Conservation (phyloP, 768 basidiomycete species). For the Symmetrospora coprosmae region DNA sequence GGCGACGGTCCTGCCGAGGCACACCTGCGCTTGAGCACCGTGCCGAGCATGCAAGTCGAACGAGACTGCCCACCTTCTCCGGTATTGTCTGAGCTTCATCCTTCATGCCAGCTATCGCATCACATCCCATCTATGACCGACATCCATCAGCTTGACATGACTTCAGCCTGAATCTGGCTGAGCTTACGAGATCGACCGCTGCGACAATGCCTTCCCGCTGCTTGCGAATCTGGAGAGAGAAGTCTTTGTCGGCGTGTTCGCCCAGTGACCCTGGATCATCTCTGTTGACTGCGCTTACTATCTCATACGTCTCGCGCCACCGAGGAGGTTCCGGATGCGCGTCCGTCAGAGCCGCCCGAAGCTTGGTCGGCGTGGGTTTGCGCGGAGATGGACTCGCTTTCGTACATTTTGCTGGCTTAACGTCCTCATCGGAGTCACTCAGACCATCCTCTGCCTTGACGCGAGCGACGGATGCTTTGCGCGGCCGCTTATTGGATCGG, state of each 20-base stretch:
- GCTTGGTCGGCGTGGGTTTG: constrained; percentile 49
- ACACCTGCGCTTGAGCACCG: too few species aligned
- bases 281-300: constrained; percentile 24
- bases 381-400: constrained; percentile 37
- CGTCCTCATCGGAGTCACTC: too few species aligned
- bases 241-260: too few species aligned
- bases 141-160: neutral
- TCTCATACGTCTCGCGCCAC: constrained; percentile 58
- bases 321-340: constrained; percentile 55
- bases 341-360: constrained; percentile 41
- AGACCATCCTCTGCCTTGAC: constrained; percentile 6
- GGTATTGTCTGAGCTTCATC: constrained; percentile 6
- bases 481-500: neutral
- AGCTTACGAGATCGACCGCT: constrained; percentile 52
- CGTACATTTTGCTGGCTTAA: neutral
- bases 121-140: constrained; percentile 34
- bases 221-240: constrained; percentile 15
- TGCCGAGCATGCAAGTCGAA: neutral
- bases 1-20: constrained; percentile 58
- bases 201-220: constrained; percentile 47
- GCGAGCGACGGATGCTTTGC: neutral
- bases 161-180: neutral
- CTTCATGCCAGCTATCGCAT: constrained; percentile 21
- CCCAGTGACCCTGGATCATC: neutral
- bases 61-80: neutral